Evolutionary conservation across 2,329 filamentous ascomycete genomes (phyloP), one percentile per base, ranked within the genome.

Genomic region (Stemphylium vesicarium): DNA sequence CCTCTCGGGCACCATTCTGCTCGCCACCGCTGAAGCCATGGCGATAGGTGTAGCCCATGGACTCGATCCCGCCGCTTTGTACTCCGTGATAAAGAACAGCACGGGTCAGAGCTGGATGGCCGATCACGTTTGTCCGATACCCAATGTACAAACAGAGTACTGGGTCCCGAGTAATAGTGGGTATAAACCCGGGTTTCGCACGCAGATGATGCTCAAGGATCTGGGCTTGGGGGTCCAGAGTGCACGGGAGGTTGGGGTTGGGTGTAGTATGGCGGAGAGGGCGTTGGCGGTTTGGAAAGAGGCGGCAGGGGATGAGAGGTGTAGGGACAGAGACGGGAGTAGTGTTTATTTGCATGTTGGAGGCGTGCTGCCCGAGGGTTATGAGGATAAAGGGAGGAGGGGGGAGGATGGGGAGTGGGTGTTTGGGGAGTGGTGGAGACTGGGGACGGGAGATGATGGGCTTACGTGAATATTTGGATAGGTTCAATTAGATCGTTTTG

Each of bases 151-250:
- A 37, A 60, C 49, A 0, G 64, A 68, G n/a, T 59, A 60, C 10
- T 70, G 66, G 68, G 68, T 72, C 8, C 71, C 71, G 35, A 72
- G 69, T 48, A 67, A 66, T n/a, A 71, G 59, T 35, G 70, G 69
- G 10, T 73, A 74, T 50, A 66, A 57, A 38, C 68, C 69, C 0
- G 70, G 70, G 1, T 72, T 72, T 47, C 72, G 70, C 54, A 71
- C 70, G 42, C 68, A 72, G 56, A 74, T 74, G 70, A 70, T 74
- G 70, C 49, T 71, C 1, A 74, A 74, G 43, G 71, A 74, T 53
- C 18, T 74, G 32, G 67, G 66, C 1, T 44, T 74, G 31, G 70
- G 68, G 1, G 66, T 73, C 26, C 65, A 72, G 39, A 55, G 58
- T 12, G 70, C 61, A 33, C 67, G 61, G 26, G 60, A 68, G 51